Base-by-base conservation (phyloP, 139 green algal genomes). In the Chlorella sorokiniana region DNA sequence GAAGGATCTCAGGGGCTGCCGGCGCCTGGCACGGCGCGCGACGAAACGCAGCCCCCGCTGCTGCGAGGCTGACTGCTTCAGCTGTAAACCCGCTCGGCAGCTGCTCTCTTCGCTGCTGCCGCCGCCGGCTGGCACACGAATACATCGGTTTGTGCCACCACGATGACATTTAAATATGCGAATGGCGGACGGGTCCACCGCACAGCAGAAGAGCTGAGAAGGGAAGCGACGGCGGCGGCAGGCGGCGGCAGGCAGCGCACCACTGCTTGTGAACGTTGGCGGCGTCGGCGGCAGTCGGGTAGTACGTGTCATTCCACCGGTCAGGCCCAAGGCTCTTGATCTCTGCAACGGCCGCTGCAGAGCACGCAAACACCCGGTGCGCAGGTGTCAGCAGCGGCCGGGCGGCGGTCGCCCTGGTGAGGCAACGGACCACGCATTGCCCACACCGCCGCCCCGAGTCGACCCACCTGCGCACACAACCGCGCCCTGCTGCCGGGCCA, bases 221-320 rank as follows among this genome's bases (percentile, higher is more conserved):
- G 56, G 22, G 56, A 6, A n/a, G 56, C 56, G n/a, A 16, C 16
- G 18, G 23, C 56, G n/a, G 56, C 16, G 23, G n/a, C 18, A 65
- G 16, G 18, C 18, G 56, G 11, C 16, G 14, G 16, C 48, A 56
- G 56, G 18, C 56, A 65, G 18, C 79, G 45, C 67, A 97, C 97
- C 97, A 99, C 33, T 85, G 77, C 91, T 99, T 99, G 59, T 85
- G 88, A 9, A 89, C 81, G 59, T 92, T 94, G 16, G 86, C 77
- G 16, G 91, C 81, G 82, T 99, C 96, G 22, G 84, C 88, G 16
- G 76, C 85, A 33, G 92, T 98, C 37, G 97, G 97, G 88, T 99
- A 99, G 90, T 98, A 99, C 2, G 95, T 96, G 45, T 83, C 91
- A 91, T 99, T 99, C 86, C 94, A 93, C 42, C 92, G 78, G 88